Evolutionary conservation across 192 early-diverging fungal genomes (phyloP).

Genomic region (Pilaira anomala): DNA sequence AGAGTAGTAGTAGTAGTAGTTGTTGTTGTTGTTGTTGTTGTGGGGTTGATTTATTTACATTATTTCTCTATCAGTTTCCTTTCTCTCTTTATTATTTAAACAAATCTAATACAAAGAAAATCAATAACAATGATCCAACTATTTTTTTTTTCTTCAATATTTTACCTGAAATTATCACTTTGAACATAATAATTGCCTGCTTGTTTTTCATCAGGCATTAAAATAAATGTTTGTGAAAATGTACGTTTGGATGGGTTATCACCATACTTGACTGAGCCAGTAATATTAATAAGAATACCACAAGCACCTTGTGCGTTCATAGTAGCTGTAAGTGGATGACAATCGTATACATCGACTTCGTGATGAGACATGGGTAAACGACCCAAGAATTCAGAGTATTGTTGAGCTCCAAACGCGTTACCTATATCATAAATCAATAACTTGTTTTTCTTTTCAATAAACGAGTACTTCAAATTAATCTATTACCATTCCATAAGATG

Average conservation of each 20-base stretch:
- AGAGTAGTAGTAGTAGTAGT: too few species aligned
- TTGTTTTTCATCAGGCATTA: constrained; percentile 42
- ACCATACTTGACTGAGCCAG: constrained; percentile 47
- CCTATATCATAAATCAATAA: constrained; percentile 27
- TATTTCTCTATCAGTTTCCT: too few species aligned
- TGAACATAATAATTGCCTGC: constrained; percentile 48
- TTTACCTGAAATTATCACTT: constrained; percentile 47
- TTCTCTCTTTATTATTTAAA: constrained; percentile 36
- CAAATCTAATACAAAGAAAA: background rate
- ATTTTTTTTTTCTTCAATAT: background rate
- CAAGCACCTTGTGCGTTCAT: constrained; percentile 36
- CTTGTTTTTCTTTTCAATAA: background rate
- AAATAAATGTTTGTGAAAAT: constrained; percentile 49
- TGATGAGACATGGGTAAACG: constrained; percentile 41
- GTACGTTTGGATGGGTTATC: constrained; percentile 34
- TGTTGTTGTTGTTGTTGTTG: too few species aligned
- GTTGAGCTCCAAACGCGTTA: constrained; percentile 44
- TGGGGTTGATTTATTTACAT: too few species aligned
- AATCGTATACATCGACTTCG: constrained; percentile 42
- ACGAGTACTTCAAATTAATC: too few species aligned
- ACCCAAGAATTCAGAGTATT: constrained; percentile 44
- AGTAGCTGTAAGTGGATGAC: constrained; percentile 44
- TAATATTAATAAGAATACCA: constrained; percentile 46
- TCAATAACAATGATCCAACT: background rate
- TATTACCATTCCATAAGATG: constrained; percentile 55